Evolutionary conservation across 164 flowering plant genomes (phyloP).

Genomic region (Piper longum): DNA sequence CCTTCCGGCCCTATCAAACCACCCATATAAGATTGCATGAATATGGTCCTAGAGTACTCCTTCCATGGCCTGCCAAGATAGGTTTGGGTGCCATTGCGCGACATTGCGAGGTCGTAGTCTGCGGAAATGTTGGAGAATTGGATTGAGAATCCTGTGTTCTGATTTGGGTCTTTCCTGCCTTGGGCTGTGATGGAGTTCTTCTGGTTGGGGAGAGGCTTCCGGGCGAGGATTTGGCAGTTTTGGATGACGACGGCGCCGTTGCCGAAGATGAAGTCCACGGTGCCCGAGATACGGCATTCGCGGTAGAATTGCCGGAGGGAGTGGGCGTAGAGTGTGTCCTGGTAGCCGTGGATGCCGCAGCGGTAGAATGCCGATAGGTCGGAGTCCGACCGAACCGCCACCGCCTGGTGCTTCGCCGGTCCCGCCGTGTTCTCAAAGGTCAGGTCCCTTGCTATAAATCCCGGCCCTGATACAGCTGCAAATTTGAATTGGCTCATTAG

Average conservation of each 20-base stretch:
- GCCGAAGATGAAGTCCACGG: slow-evolving; percentile 83
- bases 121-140: slow-evolving; percentile 66
- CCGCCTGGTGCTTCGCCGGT: slow-evolving; percentile 44
- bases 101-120: slow-evolving; percentile 28
- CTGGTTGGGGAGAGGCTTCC: slow-evolving; percentile 48
- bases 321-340: slow-evolving; percentile 45
- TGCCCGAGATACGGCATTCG: slow-evolving; percentile 65
- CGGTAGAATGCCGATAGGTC: slow-evolving; percentile 32
- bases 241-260: slow-evolving; percentile 57
- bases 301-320: slow-evolving; percentile 67
- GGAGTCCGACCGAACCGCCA: slow-evolving; percentile 34
- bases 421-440: slow-evolving; percentile 47
- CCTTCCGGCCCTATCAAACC: slow-evolving; percentile 46
- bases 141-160: slow-evolving; percentile 60
- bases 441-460: slow-evolving; percentile 41
- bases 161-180: slow-evolving; percentile 52
- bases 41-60: slow-evolving; percentile 43
- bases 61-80: slow-evolving; percentile 89
- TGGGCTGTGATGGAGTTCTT: slow-evolving; percentile 86
- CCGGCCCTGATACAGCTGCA: slow-evolving; percentile 25
- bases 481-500: too few species aligned
- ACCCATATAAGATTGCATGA: slow-evolving; percentile 55
- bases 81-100: slow-evolving; percentile 23
- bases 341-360: slow-evolving; percentile 29
- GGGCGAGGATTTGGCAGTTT: slow-evolving; percentile 46